A percentile compares a stretch with the other conserved stretches of the same genome.
Conservation (phyloP, 139 green algal genomes). For the Limnomonas spitsbergensis region DNA sequence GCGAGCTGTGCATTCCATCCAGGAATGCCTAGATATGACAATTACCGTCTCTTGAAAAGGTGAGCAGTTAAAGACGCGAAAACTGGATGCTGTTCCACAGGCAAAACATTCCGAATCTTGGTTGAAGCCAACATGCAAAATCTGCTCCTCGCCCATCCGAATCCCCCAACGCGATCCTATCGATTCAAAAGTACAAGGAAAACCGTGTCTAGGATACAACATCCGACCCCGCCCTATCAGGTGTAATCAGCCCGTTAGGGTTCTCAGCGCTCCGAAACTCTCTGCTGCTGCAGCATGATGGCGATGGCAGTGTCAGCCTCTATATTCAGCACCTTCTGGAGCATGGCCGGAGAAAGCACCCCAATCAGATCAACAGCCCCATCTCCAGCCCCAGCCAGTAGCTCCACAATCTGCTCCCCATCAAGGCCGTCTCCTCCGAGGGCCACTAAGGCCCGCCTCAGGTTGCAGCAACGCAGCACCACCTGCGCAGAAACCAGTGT, state of each 20-base stretch:
- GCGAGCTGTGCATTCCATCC: constrained; percentile 1
- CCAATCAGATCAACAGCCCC: not conserved
- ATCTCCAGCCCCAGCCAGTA: not conserved
- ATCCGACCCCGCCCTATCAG: no score
- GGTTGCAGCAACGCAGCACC: not conserved
- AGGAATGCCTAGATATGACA: no score
- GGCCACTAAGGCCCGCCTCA: constrained; percentile 9
- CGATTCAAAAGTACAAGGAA: no score
- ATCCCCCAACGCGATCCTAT: no score
- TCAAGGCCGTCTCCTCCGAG: constrained; percentile 1
- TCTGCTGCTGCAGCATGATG: no score
- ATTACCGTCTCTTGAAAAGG: constrained; percentile 88
- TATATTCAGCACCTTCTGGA: constrained; percentile 16
- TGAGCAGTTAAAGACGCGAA: constrained; percentile 89
- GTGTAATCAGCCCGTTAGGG: no score
- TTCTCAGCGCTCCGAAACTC: no score
- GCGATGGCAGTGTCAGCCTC: constrained; percentile 12
- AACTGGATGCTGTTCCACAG: constrained; percentile 73
- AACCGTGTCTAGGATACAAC: no score
- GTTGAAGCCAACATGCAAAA: constrained; percentile 44
- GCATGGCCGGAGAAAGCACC: constrained; percentile 15
- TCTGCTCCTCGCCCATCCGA: not conserved
- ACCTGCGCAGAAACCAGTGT: not conserved
- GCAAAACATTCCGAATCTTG: constrained; percentile 86
- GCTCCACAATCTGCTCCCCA: not conserved